Conservation (phyloP, 2,329 filamentous ascomycete species). For the Ascochyta lentis region DNA sequence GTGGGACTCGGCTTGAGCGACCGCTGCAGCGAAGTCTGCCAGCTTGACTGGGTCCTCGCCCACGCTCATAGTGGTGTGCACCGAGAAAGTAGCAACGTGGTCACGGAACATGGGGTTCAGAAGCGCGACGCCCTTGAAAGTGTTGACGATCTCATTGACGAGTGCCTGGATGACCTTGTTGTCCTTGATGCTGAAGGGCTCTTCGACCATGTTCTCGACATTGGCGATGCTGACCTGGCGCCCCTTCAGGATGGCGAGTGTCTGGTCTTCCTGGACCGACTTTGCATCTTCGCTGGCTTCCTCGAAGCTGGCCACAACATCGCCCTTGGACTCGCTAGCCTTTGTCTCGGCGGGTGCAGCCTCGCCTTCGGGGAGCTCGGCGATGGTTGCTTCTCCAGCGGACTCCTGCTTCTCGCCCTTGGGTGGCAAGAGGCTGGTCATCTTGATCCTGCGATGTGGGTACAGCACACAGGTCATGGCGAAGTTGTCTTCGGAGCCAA, state of each 20-base stretch:
- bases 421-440: slow-evolving; percentile 82
- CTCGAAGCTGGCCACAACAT: slow-evolving; percentile 97
- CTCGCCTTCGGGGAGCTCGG: slow-evolving; percentile 52
- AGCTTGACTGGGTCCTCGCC: slow-evolving; percentile 93
- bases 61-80: slow-evolving; percentile 89
- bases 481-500: slow-evolving; percentile 77
- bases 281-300: slow-evolving; percentile 72
- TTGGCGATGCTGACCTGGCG: slow-evolving; percentile 94
- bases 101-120: slow-evolving; percentile 96
- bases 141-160: slow-evolving; percentile 97
- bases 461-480: slow-evolving; percentile 93
- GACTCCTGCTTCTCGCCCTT: slow-evolving; percentile 43
- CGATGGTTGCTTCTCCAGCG: slow-evolving; percentile 38
- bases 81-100: slow-evolving; percentile 87
- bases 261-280: slow-evolving; percentile 67
- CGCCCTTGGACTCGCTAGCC: slow-evolving; percentile 64
- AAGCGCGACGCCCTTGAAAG: slow-evolving; percentile 95
- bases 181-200: slow-evolving; percentile 88
- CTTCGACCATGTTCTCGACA: slow-evolving; percentile 89
- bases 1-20: slow-evolving; percentile 82
- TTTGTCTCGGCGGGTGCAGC: slow-evolving; percentile 59
- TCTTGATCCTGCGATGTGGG: slow-evolving; percentile 90
- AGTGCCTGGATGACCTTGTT: slow-evolving; percentile 88
- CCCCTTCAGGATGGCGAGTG: slow-evolving; percentile 88
- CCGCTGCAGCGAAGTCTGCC: slow-evolving; percentile 95